Base-by-base conservation (phyloP, 495 filamentous ascomycete species). In the Evansstolkia leycettana region DNA sequence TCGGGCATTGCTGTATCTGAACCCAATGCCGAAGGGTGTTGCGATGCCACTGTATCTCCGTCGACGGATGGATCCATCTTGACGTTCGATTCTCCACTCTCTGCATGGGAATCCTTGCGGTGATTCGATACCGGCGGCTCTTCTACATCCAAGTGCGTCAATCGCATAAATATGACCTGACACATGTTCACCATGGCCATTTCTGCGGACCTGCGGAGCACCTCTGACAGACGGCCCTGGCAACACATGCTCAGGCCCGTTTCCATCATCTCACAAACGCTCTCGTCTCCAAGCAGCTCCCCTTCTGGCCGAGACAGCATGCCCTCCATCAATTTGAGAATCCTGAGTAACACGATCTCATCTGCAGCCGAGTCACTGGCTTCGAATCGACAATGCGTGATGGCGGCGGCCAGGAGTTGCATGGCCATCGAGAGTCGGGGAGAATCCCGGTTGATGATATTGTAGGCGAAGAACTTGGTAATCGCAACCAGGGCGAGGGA, bases 231-330 rank as follows among this genome's bases (percentile, higher is more conserved):
- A 33, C 88, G 75, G 37, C 78, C 75, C 58, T 95, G 86, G 38
- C 88, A 95, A 60, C 90, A 99, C 73, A 99, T 96, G 53, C 87
- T 94, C 41, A 99, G 56, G 3, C 88, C 92, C 3, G 84, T 88
- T 57, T 94, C 90, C 90, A 99, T 96, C 90, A 99, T 96, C 51
- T 94, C 84, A 50, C 90, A 99, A 8, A 99, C 84, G 51, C 88
- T 95, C 61, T 94, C 88, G 47, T 99, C 90, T 20, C 89, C 87
- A 2, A 94, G 70, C 2, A 96, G 67, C 38, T 87, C 81, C 10
- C 92, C 90, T 18, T 89, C 86, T 0, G 90, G 85, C 1, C 92
- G 84, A 33, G 84, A 85, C 34, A 99, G 71, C 80, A 96, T 94
- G 46, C 83, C 78, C 56, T 99, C 90, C 90, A 99, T 96, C 41